Evolutionary conservation across 2,329 filamentous ascomycete genomes (phyloP), one percentile per base, ranked within the genome.

Genomic region (Curvularia sp.): DNA sequence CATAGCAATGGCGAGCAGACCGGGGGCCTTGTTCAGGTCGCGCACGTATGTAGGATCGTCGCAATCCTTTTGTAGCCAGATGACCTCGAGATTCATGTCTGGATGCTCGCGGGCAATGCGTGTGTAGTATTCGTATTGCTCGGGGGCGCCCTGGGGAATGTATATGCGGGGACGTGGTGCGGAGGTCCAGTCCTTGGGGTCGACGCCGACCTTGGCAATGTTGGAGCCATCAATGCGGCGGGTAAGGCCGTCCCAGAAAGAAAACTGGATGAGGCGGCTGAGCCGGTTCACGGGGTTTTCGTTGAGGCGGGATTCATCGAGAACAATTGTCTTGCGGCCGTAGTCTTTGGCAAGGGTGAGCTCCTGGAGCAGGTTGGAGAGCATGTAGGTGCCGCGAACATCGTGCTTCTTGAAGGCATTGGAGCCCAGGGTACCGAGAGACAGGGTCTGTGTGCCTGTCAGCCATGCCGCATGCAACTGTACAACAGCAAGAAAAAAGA

Each of bases 321-420:
- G 86, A 53, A 97, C 87, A 69, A 98, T 94, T 73, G 92, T 89
- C 78, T 93, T 92, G 60, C 92, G 89, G 58, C 92, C 93, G 73
- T 92, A 93, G 75, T 96, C 91, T 81, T 96, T 89, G 64, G 95
- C 95, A 66, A 98, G 84, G 1, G 91, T 95, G 65, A 99, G 85
- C 79, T 99, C 95, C 79, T 99, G 95, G 39, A 98, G 84, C 45
- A 98, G 86, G 76, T 98, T 99, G 62, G 94, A 97, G 58, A 99
- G 86, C 89, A 96, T 96, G 78, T 99, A 99, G 30, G 92, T 98
- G 70, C 95, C 95, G 65, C 94, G 90, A 61, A 99, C 87, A 74
- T 98, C 93, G 77, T 94, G 93, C 63, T 88, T 88, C 72, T 93
- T 94, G 80, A 91, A 87, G 41, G 93, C 94, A 67, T 90, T 92